Conservation (phyloP, 805 yeast species). For the Scheffersomyces ergatensis region DNA sequence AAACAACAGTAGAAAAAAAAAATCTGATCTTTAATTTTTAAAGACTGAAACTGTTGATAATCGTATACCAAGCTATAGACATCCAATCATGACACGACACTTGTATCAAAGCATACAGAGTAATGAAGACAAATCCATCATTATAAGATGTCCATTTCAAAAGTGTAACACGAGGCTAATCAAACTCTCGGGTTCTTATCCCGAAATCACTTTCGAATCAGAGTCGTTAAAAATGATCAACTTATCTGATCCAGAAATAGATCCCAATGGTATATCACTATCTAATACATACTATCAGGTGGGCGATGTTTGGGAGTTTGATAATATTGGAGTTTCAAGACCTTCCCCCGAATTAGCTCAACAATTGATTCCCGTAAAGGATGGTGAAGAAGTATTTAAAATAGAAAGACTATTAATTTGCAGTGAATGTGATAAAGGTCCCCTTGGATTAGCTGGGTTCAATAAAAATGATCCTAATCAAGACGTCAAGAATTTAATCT, state of each 20-base stretch:
- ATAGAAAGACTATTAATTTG: constrained; percentile 61
- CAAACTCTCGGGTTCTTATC: not conserved
- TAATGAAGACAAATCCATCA: constrained; percentile 1
- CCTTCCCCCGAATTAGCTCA: constrained; percentile 21
- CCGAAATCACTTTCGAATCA: constrained; percentile 10
- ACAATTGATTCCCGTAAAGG: constrained; percentile 12
- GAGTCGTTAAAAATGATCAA: constrained; percentile 18
- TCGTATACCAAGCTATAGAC: no score
- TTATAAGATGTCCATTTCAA: constrained; percentile 18
- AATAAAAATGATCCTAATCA: constrained; percentile 13
- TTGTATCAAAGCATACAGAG: no score
- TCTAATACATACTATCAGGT: constrained; percentile 37
- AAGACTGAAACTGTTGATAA: no score
- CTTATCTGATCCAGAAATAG: constrained; percentile 1
- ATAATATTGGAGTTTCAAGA: constrained; percentile 72
- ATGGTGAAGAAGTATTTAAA: constrained; percentile 9
- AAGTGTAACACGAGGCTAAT: constrained; percentile 17
- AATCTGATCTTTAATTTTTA: no score
- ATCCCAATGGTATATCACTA: constrained; percentile 1
- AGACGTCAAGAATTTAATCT: constrained; percentile 36
- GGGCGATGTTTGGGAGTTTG: constrained; percentile 73
- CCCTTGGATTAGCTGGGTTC: constrained; percentile 65
- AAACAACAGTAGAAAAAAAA: no score
- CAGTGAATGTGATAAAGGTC: constrained; percentile 78
- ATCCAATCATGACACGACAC: no score